phyloP scores from a whole-genome alignment of 805 yeast genomes.

The Schizosaccharomyces cryophilus region DNA sequence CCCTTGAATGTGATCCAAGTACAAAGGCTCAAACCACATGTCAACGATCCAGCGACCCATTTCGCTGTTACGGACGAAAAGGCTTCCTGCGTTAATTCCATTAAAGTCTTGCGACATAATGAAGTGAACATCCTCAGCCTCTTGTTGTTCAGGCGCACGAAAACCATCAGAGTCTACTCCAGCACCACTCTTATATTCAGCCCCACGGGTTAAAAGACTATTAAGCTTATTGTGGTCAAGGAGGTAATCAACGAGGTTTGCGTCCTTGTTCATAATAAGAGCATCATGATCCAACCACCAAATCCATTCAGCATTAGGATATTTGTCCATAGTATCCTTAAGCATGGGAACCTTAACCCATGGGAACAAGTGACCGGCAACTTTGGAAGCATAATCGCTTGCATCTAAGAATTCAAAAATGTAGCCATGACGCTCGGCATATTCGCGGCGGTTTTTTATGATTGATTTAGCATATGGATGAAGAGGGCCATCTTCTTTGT shows the following conservation, averaged over 20 bases:
- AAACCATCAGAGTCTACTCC: slow-evolving; percentile 6
- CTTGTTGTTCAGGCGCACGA: slow-evolving; percentile 4
- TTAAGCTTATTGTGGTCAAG: slow-evolving; percentile 11
- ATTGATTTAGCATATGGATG: neutral
- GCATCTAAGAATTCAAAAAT: neutral
- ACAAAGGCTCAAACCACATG: slow-evolving; percentile 70
- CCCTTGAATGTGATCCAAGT: slow-evolving; percentile 64
- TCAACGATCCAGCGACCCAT: slow-evolving; percentile 55
- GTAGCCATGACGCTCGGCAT: slow-evolving; percentile 1
- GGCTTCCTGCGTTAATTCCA: slow-evolving; percentile 64
- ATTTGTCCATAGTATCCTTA: slow-evolving; percentile 11
- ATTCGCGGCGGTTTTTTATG: neutral
- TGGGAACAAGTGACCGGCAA: slow-evolving; percentile 3
- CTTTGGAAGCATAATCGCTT: neutral
- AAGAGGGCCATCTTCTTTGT: neutral
- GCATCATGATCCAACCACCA: slow-evolving; percentile 19
- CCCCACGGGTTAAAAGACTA: slow-evolving; percentile 9
- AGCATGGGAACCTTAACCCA: slow-evolving; percentile 17
- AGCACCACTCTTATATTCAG: slow-evolving; percentile 4
- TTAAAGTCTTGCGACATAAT: slow-evolving; percentile 68
- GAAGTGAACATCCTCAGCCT: slow-evolving; percentile 23
- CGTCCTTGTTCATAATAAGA: slow-evolving; percentile 14
- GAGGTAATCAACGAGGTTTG: slow-evolving; percentile 12
- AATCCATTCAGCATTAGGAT: slow-evolving; percentile 18
- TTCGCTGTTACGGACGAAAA: slow-evolving; percentile 38